Evolutionary conservation across 2,329 filamentous ascomycete genomes (phyloP), one percentile per base, ranked within the genome.

Genomic region (Chaetomium olivaceum): DNA sequence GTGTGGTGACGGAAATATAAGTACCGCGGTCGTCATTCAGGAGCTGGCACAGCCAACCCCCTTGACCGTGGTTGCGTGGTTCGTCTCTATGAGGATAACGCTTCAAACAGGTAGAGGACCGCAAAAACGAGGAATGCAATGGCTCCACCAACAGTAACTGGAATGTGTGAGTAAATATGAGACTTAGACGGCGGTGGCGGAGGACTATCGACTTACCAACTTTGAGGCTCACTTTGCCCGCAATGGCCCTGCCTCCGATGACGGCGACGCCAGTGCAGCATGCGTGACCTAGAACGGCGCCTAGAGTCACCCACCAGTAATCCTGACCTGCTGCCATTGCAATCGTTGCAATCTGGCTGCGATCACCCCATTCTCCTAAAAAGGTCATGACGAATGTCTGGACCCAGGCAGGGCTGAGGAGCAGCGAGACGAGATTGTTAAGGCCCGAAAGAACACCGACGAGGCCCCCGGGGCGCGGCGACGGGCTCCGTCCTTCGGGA

Each of bases 321-420:
- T 99, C 95, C 77, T 96, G 92, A 23, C 95, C 95, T 39, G 95
- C 94, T 58, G 95, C 95, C 95, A 99, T 99, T 62, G 95, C 95
- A 75, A 99, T 96, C 0, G 95, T 99, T 25, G 95, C 95, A 74
- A 99, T 98, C 80, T 99, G 95, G 76, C 92, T 96, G 71, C 95
- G 88, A 75, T 99, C 95, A 64, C 95, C 95, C 95, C 95, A 99
- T 78, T 99, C 95, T 50, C 95, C 95, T 33, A 99, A 81, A 80
- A 99, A 99, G 2, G 95, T 99, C 95, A 99, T 99, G 72, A 96
- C 87, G 76, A 99, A 99, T 0, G 95, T 99, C 79, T 98, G 94
- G 16, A 99, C 95, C 95, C 95, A 99, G 0, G 93, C 95, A 1
- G 95, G 95, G 77, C 92, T 97, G 48, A 99, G 84, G 4, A 99